phyloP scores from a whole-genome alignment of 2,329 filamentous ascomycete species.

The Aspergillus sp. region DNA sequence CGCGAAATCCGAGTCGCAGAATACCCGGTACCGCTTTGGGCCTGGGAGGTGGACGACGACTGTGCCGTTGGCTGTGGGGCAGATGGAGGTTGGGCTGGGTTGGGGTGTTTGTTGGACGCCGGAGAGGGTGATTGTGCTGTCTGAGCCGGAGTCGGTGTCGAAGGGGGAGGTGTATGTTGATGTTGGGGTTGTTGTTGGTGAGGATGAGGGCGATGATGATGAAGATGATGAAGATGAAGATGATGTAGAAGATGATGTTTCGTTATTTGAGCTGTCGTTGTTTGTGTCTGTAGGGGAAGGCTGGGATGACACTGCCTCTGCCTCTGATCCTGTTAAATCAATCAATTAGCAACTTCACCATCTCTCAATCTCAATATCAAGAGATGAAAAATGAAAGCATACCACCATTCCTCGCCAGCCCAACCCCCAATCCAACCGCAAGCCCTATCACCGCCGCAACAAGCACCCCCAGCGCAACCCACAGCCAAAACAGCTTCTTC shows the following conservation, averaged over 20 bases:
- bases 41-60: not conserved
- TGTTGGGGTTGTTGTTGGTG: not conserved
- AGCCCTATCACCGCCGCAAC: not conserved
- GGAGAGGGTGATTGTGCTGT: not conserved
- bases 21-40: slow-evolving; percentile 2
- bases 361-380: not conserved
- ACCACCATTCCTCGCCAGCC: not conserved
- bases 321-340: not conserved
- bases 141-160: not conserved
- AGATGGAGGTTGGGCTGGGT: slow-evolving; percentile 16
- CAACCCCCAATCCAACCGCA: slow-evolving; percentile 1
- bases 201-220: not conserved
- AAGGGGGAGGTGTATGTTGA: not conserved
- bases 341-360: not conserved
- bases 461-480: not conserved
- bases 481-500: not conserved
- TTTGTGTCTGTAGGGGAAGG: no score
- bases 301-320: not conserved
- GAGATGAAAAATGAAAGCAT: not conserved
- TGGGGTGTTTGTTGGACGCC: not conserved
- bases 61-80: slow-evolving; percentile 22
- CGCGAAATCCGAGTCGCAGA: slow-evolving; percentile 6
- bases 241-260: not conserved
- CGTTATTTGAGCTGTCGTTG: not conserved
- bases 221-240: not conserved